Evolutionary conservation across 495 filamentous ascomycete species (phyloP).

Genomic region (Immersiella caudata): DNA sequence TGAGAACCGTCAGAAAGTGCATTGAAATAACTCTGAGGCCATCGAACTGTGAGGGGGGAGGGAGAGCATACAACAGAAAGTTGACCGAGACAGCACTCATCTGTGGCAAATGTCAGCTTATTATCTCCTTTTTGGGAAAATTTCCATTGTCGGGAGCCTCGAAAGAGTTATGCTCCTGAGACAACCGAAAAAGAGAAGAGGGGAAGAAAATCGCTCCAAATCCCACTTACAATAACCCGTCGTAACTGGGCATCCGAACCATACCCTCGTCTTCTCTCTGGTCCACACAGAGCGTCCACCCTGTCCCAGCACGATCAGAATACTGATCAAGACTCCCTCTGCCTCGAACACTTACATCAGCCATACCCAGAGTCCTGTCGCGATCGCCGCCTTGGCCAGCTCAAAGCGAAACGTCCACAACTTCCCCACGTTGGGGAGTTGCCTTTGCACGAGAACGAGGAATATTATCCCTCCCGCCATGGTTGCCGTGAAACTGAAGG

Average conservation of each 20-base stretch:
- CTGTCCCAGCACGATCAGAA: neutral
- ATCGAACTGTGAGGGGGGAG: neutral
- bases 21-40: neutral
- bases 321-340: neutral
- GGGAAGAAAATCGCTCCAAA: no score
- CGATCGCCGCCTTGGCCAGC: conserved; percentile 25
- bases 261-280: neutral
- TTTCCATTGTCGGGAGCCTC: no score
- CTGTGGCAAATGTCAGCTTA: no score
- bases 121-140: no score
- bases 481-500: conserved; percentile 19
- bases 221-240: neutral
- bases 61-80: neutral
- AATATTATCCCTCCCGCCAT: conserved; percentile 30
- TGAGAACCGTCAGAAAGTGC: neutral
- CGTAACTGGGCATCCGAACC: neutral
- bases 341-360: conserved; percentile 16
- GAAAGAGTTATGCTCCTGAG: no score
- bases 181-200: no score
- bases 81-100: neutral
- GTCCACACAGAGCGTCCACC: neutral
- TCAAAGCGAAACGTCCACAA: conserved; percentile 27
- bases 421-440: conserved; percentile 15
- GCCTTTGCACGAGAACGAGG: conserved; percentile 29
- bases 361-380: conserved; percentile 33